These are phyloP conservation scores for Chalaropsis ovoidea DNA, from an alignment of 2,329 filamentous ascomycete genomes.

Conservation along the genomic window DNA sequence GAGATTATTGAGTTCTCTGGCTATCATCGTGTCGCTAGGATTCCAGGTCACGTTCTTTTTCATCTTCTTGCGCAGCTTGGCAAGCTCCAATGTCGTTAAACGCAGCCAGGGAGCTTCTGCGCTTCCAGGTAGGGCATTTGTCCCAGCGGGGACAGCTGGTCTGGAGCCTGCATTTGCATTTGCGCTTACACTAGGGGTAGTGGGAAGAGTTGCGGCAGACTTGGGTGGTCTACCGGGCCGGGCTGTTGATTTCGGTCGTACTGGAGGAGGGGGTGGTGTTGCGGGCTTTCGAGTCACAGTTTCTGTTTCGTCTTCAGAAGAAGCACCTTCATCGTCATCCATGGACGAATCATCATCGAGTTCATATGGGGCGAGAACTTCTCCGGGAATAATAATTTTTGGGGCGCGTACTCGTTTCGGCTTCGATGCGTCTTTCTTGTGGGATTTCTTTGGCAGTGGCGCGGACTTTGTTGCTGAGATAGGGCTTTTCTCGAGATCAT, in stretches of 20 bases:
- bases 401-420: conserved; percentile 37
- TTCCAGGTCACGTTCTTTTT: conserved; percentile 86
- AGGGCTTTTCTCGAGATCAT: conserved; percentile 36
- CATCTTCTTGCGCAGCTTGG: conserved; percentile 69
- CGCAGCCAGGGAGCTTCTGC: conserved; percentile 55
- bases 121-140: conserved; percentile 38
- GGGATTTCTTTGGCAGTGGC: conserved; percentile 14
- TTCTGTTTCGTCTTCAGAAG: conserved; percentile 39
- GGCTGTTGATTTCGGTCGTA: conserved; percentile 22
- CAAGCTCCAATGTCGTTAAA: conserved; percentile 54
- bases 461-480: neutral
- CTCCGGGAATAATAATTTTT: conserved; percentile 54
- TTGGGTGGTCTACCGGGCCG: conserved; percentile 28
- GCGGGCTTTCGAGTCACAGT: conserved; percentile 33
- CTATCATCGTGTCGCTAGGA: conserved; percentile 77
- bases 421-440: conserved; percentile 7
- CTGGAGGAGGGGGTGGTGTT: conserved; percentile 16
- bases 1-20: conserved; percentile 61
- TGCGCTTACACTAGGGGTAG: conserved; percentile 28
- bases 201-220: conserved; percentile 24
- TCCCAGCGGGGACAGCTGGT: neutral
- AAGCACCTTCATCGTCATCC: conserved; percentile 39
- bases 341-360: conserved; percentile 51
- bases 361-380: conserved; percentile 56
- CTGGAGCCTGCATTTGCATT: neutral